These are phyloP conservation scores for Tetrapisispora nanseiensis DNA, from an alignment of 805 yeast genomes.

Conservation along the genomic window DNA sequence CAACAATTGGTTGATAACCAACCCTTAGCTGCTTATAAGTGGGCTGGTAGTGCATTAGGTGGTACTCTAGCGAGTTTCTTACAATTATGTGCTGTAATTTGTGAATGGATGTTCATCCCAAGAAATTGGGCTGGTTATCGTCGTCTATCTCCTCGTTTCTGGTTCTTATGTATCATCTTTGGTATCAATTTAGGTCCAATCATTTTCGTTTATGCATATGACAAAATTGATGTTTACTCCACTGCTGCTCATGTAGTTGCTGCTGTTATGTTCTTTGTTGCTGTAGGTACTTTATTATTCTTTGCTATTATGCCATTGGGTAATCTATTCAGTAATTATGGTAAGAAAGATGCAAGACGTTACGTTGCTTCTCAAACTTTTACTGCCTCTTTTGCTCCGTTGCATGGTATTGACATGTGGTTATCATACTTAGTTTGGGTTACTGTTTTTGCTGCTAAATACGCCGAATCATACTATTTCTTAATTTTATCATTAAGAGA, in stretches of 20 bases:
- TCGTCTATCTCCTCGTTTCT: slow-evolving; percentile 79
- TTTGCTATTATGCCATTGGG: slow-evolving; percentile 94
- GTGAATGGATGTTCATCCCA: slow-evolving; percentile 95
- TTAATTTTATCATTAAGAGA: slow-evolving; percentile 83
- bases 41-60: slow-evolving; percentile 90
- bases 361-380: slow-evolving; percentile 92
- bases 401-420: slow-evolving; percentile 89
- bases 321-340: slow-evolving; percentile 86
- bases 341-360: slow-evolving; percentile 77
- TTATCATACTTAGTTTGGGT: slow-evolving; percentile 89
- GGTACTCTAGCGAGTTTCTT: slow-evolving; percentile 78
- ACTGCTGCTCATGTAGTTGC: slow-evolving; percentile 69
- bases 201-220: slow-evolving; percentile 74
- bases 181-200: slow-evolving; percentile 75
- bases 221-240: slow-evolving; percentile 56
- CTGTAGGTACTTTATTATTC: slow-evolving; percentile 73
- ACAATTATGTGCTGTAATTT: slow-evolving; percentile 77
- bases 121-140: slow-evolving; percentile 99
- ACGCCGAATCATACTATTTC: slow-evolving; percentile 84
- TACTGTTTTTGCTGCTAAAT: slow-evolving; percentile 81
- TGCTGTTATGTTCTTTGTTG: slow-evolving; percentile 81
- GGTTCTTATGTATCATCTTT: slow-evolving; percentile 60
- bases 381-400: slow-evolving; percentile 80
- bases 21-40: slow-evolving; percentile 82
- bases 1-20: slow-evolving; percentile 71